Base-by-base conservation (phyloP, 352 stramenopile genomes). In the Globisporangium irregulare region DNA sequence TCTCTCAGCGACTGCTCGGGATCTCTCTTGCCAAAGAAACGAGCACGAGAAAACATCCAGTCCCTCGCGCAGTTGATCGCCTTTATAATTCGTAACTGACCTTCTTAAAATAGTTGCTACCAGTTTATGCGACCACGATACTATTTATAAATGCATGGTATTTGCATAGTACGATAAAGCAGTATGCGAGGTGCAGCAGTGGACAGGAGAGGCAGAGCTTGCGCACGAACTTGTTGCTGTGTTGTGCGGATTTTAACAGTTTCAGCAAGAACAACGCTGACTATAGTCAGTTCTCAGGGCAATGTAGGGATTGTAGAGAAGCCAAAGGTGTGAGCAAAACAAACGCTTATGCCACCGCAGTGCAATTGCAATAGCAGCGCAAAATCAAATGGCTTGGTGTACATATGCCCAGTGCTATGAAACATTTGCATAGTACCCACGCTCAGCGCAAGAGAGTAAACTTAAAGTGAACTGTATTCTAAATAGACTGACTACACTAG, bases 21-120 rank as follows among this genome's bases (percentile, higher is more conserved):
- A 43, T 46, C 55, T 61, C 24, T 61, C 48, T 55, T 24, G 7
- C 15, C 27, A n/a, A 15, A 59, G 22, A 58, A 59, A 12, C 53
- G 53, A 43, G 15, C 18, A 27, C 25, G 55, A 60, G 55, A 60
- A 60, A 22, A 29, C 41, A 61, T 48, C 55, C 55, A 61, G 55
- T 22, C 32, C 10, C 8, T n/a, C 55, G 15, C 20, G 0, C 25
- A 2, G 0, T 29, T 59, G 51, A 12, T 1, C 4, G 0, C 12
- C 51, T 58, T 22, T 58, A 14, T 34, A 10, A 2, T 18, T 12
- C 5, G 0, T 0, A 36, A 3, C 4, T 36, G 14, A 0, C 51
- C 24, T 20, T 58, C 4, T 36, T 20, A 20, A 46, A 46, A 22
- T 58, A 8, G 4, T 18, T 22, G 0, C 4, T 8, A n/a, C 1